Conservation (phyloP, 1,284 basidiomycete species). For the Ceratobasidium sp. region DNA sequence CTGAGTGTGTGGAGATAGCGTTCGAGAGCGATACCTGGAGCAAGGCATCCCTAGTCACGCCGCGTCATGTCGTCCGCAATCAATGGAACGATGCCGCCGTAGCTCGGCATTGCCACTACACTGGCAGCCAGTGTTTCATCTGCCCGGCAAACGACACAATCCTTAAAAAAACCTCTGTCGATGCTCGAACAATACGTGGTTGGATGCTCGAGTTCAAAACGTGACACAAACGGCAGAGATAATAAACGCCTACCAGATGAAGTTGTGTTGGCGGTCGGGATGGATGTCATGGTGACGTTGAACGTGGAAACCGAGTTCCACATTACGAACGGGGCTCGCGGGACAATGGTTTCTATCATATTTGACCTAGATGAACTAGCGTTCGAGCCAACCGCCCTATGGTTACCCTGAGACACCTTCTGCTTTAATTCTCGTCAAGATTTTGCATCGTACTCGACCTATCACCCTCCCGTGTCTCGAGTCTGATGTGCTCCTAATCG, state of each 20-base stretch:
- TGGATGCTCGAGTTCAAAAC: background rate
- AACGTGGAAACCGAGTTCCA: background rate
- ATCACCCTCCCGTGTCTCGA: too few species aligned
- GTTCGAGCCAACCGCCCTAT: background rate
- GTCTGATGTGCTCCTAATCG: too few species aligned
- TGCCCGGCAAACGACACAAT: constrained; percentile 49
- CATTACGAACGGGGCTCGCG: background rate
- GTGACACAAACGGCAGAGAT: too few species aligned
- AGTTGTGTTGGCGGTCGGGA: background rate
- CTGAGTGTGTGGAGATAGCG: constrained; percentile 43
- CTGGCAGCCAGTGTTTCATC: constrained; percentile 47
- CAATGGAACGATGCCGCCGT: constrained; percentile 56
- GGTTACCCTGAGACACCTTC: too few species aligned
- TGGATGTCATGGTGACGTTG: background rate
- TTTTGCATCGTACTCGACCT: too few species aligned
- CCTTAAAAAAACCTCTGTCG: constrained; percentile 47
- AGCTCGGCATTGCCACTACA: constrained; percentile 49
- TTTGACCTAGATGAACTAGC: background rate
- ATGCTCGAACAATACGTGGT: constrained; percentile 15
- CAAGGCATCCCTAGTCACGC: constrained; percentile 56
- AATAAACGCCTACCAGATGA: background rate
- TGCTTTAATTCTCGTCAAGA: too few species aligned
- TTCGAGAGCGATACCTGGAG: constrained; percentile 54
- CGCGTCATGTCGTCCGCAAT: constrained; percentile 55
- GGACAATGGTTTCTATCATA: background rate